Base-by-base conservation (phyloP, 495 filamentous ascomycete genomes). In the Haplographium delicatum region DNA sequence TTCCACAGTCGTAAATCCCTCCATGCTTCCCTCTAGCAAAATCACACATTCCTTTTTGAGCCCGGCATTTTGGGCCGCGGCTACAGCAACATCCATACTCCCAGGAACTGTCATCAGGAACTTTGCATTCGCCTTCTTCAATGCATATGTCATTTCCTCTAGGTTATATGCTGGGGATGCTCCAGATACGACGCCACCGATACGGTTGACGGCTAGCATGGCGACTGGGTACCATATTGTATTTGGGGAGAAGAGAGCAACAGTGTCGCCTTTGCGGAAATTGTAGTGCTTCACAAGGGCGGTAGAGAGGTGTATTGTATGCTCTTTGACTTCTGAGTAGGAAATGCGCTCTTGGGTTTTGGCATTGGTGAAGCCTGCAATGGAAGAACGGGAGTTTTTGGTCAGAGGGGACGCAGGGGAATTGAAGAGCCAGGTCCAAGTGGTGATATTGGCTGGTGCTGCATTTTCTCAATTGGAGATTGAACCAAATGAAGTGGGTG, bases 141-240 rank as follows among this genome's bases (percentile, higher is more conserved):
- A 88, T 79, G 41, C 79, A 67, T 40, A 95, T 67, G 66, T 91
- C 89, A 62, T 84, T 62, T 91, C 88, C 11, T 84, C 68, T 0
- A 75, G 79, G 1, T 84, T 93, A 67, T 96, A 96, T 1, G 79
- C 77, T 16, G 91, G 91, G 62, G 94, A 95, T 5, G 89, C 89
- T 0, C 91, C 86, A 2, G 81, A 86, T 19, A 88, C 65, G 43
- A 84, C 69, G 22, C 86, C 91, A 39, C 88, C 91, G 0, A 89
- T 84, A 81, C 88, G 95, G 56, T 83, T 80, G 4, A 77, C 70
- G 24, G 89, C 91, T 71, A 86, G 88, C 62, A 74, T 86, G 41
- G 91, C 67, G 4, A 73, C 68, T 18, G 83, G 74, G 25, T 81
- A 80, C 62, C 90, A 85, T 52, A 89, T 81, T 59, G 74, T 79